Percentiles rank a stretch among this genome's conserved stretches.
These are phyloP conservation scores for Neurospora hispaniola DNA, from an alignment of 495 filamentous ascomycete genomes.

Conservation along the genomic window DNA sequence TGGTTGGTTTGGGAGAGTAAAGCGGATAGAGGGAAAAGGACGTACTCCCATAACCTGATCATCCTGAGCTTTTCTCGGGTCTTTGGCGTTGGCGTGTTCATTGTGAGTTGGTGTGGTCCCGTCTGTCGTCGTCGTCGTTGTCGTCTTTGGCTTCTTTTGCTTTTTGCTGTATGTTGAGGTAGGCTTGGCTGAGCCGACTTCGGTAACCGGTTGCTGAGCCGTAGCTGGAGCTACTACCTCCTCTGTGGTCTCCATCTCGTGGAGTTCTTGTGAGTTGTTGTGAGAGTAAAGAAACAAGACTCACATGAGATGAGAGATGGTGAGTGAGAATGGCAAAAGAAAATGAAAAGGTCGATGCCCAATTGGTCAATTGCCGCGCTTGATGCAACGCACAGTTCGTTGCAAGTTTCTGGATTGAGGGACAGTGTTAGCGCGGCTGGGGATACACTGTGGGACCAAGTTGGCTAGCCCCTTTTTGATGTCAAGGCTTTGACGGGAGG, in stretches of 20 bases:
- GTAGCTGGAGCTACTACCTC: background rate
- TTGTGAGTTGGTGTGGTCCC: background rate
- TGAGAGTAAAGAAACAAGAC: background rate
- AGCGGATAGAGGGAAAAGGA: conserved; percentile 1
- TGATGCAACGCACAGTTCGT: background rate
- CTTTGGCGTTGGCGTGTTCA: background rate
- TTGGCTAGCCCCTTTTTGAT: background rate
- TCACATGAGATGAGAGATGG: background rate
- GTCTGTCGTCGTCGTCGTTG: background rate
- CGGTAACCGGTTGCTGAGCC: background rate
- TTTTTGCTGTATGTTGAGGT: background rate
- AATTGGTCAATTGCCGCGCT: background rate
- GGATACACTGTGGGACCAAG: background rate
- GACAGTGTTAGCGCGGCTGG: background rate
- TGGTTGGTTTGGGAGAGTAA: too few relatives aligned
- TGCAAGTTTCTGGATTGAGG: background rate
- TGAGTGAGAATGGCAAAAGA: background rate
- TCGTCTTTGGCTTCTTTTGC: background rate
- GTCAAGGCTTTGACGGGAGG: background rate
- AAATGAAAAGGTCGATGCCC: background rate
- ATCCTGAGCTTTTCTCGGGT: conserved; percentile 33
- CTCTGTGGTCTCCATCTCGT: background rate
- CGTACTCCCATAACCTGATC: conserved; percentile 62
- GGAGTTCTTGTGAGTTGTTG: background rate
- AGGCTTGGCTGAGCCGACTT: background rate